A percentile compares a stretch with the other conserved stretches of the same genome.
phyloP scores from a whole-genome alignment of 768 basidiomycete species.

The Steccherinum ochraceum region DNA sequence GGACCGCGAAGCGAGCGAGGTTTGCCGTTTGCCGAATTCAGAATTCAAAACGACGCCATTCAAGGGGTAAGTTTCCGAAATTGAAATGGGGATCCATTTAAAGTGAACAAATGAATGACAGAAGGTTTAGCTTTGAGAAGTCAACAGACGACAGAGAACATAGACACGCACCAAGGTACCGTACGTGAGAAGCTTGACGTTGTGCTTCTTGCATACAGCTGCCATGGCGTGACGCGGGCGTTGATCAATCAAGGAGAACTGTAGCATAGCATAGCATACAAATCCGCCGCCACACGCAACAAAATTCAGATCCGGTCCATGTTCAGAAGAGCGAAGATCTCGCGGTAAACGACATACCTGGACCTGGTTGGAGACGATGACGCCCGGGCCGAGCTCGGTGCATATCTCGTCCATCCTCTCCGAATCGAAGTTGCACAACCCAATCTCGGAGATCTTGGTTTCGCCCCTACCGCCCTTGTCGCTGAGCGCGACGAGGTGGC shows the following conservation, averaged over 20 bases:
- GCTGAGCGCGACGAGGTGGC: constrained; percentile 54
- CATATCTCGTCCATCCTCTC: constrained; percentile 75
- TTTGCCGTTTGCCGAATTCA: too few species aligned
- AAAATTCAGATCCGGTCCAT: background rate
- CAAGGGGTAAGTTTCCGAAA: too few species aligned
- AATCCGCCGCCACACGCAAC: background rate
- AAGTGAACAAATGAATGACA: too few species aligned
- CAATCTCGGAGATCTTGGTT: constrained; percentile 58
- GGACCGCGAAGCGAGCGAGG: too few species aligned
- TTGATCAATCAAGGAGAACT: constrained; percentile 82
- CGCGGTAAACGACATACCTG: constrained; percentile 39
- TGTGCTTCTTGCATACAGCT: constrained; percentile 67
- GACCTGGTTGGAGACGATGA: constrained; percentile 77
- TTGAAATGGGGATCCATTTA: too few species aligned
- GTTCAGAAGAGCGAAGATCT: background rate
- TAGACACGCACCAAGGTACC: constrained; percentile 56
- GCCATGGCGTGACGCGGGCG: constrained; percentile 74
- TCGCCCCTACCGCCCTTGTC: constrained; percentile 29
- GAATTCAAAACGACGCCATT: too few species aligned
- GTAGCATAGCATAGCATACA: background rate
- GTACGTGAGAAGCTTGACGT: constrained; percentile 72
- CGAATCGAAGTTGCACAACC: constrained; percentile 79
- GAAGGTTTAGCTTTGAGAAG: background rate
- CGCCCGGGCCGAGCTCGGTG: constrained; percentile 60
- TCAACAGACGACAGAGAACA: constrained; percentile 18